These are phyloP conservation scores for Aspergillus hiratsukae DNA, from an alignment of 2,329 filamentous ascomycete species.

Conservation along the genomic window DNA sequence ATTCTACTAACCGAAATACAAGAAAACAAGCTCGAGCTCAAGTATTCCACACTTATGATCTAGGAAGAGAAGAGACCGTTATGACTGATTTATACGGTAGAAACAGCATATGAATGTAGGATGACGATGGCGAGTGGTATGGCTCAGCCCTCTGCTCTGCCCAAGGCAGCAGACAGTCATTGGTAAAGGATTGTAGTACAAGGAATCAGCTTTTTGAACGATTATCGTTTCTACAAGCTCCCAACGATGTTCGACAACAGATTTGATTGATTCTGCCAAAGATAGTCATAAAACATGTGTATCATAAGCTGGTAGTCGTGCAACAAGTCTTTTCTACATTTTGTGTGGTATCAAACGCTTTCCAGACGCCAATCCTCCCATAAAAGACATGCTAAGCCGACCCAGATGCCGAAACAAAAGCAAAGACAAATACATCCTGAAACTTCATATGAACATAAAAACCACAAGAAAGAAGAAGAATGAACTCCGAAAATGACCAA, in stretches of 20 bases:
- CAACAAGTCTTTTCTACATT: slow-evolving; percentile 3
- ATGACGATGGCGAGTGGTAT: not conserved
- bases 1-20: not conserved
- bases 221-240: not conserved
- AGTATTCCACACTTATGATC: not conserved
- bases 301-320: slow-evolving; percentile 4
- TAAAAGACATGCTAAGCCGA: slow-evolving; percentile 3
- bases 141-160: not conserved
- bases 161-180: not conserved
- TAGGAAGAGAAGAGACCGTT: not conserved
- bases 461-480: not conserved
- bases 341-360: slow-evolving; percentile 2
- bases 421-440: slow-evolving; percentile 1
- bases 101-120: not conserved
- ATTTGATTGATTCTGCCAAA: not conserved
- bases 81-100: not conserved
- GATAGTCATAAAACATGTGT: slow-evolving; percentile 3
- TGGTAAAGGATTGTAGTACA: not conserved
- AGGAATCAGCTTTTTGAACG: not conserved
- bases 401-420: slow-evolving; percentile 2
- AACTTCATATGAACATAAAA: not conserved
- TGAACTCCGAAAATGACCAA: not conserved
- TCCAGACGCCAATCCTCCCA: slow-evolving; percentile 11
- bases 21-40: not conserved
- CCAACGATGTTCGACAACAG: not conserved